Evolutionary conservation across 179 eudicot genomes (phyloP).

Genomic region (Heliamphora pulchella): DNA sequence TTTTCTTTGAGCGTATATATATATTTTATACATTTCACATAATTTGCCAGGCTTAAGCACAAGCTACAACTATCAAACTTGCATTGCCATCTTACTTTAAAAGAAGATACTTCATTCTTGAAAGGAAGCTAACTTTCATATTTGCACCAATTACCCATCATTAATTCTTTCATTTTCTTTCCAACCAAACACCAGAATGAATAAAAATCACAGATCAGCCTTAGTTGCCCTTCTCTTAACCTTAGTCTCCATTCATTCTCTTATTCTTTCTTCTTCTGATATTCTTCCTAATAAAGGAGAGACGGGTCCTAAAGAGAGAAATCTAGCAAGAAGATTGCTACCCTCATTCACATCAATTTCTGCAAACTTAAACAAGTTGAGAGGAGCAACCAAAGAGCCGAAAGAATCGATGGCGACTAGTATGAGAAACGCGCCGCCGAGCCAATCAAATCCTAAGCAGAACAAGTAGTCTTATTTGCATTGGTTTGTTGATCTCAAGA

Average conservation of each 20-base stretch:
- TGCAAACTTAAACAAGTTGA: constrained; percentile 19
- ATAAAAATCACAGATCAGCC: constrained; percentile 21
- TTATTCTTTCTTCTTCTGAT: constrained; percentile 17
- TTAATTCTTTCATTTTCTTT: constrained; percentile 3
- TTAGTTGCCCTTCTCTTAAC: constrained; percentile 21
- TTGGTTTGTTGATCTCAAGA: background rate
- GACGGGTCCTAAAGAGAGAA: constrained; percentile 15
- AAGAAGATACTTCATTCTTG: constrained; percentile 1
- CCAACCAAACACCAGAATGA: constrained; percentile 26
- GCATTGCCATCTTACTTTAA: constrained; percentile 17
- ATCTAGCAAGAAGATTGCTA: constrained; percentile 44
- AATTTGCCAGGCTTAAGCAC: constrained; percentile 21
- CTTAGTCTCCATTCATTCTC: constrained; percentile 23
- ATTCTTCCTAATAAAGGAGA: constrained; percentile 13
- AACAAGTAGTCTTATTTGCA: constrained; percentile 24
- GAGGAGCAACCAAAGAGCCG: constrained; percentile 20
- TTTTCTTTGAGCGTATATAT: constrained; percentile 4
- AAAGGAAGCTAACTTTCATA: constrained; percentile 12
- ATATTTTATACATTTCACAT: constrained; percentile 17
- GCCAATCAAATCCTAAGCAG: constrained; percentile 46
- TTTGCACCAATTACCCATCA: constrained; percentile 13
- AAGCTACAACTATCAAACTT: constrained; percentile 16
- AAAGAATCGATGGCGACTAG: constrained; percentile 31
- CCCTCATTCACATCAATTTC: constrained; percentile 17
- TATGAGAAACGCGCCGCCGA: constrained; percentile 31